phyloP scores from a whole-genome alignment of 352 stramenopile species.

The Phytophthora palmivora region DNA sequence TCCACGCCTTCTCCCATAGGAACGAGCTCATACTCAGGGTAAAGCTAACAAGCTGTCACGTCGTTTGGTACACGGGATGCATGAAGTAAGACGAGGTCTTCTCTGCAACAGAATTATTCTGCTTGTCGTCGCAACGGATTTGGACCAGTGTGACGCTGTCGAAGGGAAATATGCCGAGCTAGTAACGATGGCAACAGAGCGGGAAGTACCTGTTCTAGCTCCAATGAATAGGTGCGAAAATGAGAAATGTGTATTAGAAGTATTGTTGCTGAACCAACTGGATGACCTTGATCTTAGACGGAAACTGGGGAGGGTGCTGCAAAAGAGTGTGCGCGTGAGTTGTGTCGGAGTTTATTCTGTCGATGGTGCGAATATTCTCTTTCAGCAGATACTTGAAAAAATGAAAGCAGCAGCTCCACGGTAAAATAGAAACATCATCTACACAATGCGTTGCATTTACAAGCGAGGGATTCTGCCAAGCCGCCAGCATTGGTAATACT shows the following conservation, averaged over 20 bases:
- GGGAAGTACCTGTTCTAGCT: constrained; percentile 57
- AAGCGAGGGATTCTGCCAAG: constrained; percentile 27
- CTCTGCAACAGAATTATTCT: constrained; percentile 84
- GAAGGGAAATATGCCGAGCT: constrained; percentile 89
- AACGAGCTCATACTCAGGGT: constrained; percentile 71
- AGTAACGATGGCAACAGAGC: constrained; percentile 59
- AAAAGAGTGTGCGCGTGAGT: constrained; percentile 94
- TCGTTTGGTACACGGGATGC: constrained; percentile 91
- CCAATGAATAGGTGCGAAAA: constrained; percentile 50
- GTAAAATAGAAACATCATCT: neutral
- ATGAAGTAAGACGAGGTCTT: constrained; percentile 92
- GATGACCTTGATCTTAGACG: constrained; percentile 56
- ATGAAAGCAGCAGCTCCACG: neutral
- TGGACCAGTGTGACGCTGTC: constrained; percentile 82
- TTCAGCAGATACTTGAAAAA: constrained; percentile 46
- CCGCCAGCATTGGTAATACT: constrained; percentile 58
- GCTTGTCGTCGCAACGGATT: constrained; percentile 91
- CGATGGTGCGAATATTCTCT: constrained; percentile 94
- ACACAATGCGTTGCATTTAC: constrained; percentile 2
- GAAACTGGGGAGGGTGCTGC: constrained; percentile 90
- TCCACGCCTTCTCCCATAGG: constrained; percentile 38
- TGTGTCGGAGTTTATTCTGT: constrained; percentile 95
- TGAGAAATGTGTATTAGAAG: neutral
- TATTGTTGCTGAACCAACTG: neutral
- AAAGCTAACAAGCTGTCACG: constrained; percentile 50